These are phyloP conservation scores for Naganishia vishniacii DNA, from an alignment of 768 basidiomycete genomes.

Conservation along the genomic window DNA sequence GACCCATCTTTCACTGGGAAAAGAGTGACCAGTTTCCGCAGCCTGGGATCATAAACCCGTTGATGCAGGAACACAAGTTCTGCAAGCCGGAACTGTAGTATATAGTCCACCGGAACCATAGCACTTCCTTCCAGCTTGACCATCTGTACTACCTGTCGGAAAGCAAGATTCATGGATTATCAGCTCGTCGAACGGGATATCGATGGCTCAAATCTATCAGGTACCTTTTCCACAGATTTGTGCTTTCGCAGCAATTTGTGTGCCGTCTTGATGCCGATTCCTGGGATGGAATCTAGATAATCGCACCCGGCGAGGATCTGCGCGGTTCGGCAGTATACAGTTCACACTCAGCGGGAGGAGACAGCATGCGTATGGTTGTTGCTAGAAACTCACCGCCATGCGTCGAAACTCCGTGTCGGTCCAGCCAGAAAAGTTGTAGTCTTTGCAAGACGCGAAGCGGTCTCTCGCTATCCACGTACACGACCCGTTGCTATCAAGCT, in stretches of 20 bases:
- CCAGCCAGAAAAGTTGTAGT: constrained; percentile 80
- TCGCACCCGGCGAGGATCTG: constrained; percentile 50
- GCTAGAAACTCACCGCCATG: constrained; percentile 59
- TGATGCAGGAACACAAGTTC: constrained; percentile 92
- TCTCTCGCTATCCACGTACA: constrained; percentile 50
- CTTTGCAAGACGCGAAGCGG: constrained; percentile 51
- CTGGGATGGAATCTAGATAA: constrained; percentile 71
- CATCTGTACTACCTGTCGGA: constrained; percentile 58
- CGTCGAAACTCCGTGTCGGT: constrained; percentile 80
- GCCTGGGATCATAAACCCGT: constrained; percentile 74
- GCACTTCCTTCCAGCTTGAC: constrained; percentile 78
- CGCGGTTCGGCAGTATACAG: neutral
- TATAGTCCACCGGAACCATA: constrained; percentile 68
- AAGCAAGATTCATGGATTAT: no score
- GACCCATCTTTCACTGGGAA: constrained; percentile 55
- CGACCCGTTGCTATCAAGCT: constrained; percentile 63
- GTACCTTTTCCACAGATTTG: constrained; percentile 71
- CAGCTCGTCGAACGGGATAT: no score
- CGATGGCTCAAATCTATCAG: no score
- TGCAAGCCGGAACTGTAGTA: constrained; percentile 68
- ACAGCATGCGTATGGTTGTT: neutral
- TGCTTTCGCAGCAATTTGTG: constrained; percentile 72
- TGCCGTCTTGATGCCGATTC: constrained; percentile 90
- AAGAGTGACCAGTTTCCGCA: constrained; percentile 64
- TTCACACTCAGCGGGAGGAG: neutral